These are phyloP conservation scores for Alternaria triticina DNA, from an alignment of 2,329 filamentous ascomycete genomes.

Conservation along the genomic window DNA sequence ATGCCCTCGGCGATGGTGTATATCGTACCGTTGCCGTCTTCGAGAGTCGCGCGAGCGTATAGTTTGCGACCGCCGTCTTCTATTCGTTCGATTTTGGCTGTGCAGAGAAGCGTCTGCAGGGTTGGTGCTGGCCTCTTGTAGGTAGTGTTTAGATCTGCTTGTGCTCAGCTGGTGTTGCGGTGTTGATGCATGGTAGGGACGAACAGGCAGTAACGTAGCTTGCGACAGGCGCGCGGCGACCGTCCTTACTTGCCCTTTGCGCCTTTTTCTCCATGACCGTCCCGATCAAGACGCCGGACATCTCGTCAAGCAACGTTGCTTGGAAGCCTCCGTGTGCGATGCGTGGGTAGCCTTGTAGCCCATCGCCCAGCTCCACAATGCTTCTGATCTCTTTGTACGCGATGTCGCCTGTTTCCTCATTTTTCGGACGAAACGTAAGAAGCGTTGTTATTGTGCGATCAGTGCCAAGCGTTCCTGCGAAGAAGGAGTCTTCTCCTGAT, in stretches of 20 bases:
- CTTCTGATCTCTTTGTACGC: conserved; percentile 47
- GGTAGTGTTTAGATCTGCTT: conserved; percentile 59
- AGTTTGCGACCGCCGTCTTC: conserved; percentile 64
- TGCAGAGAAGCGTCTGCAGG: conserved; percentile 57
- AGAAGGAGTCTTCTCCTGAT: conserved; percentile 58
- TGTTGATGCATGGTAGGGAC: conserved; percentile 7
- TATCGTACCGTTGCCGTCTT: conserved; percentile 56
- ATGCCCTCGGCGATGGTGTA: conserved; percentile 62
- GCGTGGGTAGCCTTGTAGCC: conserved; percentile 61
- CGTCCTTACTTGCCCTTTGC: conserved; percentile 9
- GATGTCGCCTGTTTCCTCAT: conserved; percentile 23
- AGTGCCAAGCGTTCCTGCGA: conserved; percentile 61
- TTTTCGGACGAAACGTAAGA: conserved; percentile 29
- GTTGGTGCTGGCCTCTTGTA: conserved; percentile 62
- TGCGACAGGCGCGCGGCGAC: conserved; percentile 9
- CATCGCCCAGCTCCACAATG: conserved; percentile 56
- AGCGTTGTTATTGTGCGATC: conserved; percentile 54
- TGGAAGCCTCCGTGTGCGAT: conserved; percentile 66
- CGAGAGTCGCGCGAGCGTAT: conserved; percentile 57
- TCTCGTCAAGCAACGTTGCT: conserved; percentile 65
- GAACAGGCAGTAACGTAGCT: conserved; percentile 45
- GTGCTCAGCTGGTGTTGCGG: conserved; percentile 14
- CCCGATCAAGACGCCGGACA: conserved; percentile 58
- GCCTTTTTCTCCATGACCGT: conserved; percentile 47
- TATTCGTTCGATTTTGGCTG: conserved; percentile 51